phyloP scores from a whole-genome alignment of 176 grass and related monocot genomes.

The Aegilops speltoides region DNA sequence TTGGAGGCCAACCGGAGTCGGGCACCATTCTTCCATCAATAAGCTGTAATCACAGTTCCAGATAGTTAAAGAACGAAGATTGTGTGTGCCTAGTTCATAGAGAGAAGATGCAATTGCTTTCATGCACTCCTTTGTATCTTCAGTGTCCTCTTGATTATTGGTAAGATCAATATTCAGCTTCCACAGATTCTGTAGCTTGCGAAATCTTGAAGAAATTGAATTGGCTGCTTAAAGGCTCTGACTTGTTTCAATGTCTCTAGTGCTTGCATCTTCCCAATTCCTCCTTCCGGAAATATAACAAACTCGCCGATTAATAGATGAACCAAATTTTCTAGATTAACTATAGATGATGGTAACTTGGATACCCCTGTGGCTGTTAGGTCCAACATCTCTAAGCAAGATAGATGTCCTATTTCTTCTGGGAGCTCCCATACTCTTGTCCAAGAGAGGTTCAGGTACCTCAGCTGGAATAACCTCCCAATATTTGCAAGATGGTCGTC shows the following conservation, averaged over 20 bases:
- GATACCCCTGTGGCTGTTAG: background rate
- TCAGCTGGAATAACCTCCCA: background rate
- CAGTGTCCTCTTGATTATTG: background rate
- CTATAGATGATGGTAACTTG: background rate
- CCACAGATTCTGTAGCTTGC: background rate
- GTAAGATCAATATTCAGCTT: background rate
- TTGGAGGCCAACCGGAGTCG: background rate
- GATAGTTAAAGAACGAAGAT: background rate
- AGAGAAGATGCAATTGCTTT: background rate
- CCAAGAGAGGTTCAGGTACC: background rate
- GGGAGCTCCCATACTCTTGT: background rate
- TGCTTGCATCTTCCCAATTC: background rate
- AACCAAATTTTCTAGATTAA: background rate
- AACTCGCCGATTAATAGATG: background rate
- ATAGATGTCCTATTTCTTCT: background rate
- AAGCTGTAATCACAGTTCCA: background rate
- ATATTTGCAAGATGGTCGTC: background rate
- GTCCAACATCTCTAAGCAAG: background rate
- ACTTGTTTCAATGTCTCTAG: background rate
- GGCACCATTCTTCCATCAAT: background rate
- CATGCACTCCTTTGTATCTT: background rate
- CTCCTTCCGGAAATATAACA: background rate
- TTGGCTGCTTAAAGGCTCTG: background rate
- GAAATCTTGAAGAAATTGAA: background rate
- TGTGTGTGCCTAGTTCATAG: background rate